Evolutionary conservation across 768 basidiomycete species (phyloP), one percentile per base, ranked within the genome.

Genomic region (Termitomyces sp.): DNA sequence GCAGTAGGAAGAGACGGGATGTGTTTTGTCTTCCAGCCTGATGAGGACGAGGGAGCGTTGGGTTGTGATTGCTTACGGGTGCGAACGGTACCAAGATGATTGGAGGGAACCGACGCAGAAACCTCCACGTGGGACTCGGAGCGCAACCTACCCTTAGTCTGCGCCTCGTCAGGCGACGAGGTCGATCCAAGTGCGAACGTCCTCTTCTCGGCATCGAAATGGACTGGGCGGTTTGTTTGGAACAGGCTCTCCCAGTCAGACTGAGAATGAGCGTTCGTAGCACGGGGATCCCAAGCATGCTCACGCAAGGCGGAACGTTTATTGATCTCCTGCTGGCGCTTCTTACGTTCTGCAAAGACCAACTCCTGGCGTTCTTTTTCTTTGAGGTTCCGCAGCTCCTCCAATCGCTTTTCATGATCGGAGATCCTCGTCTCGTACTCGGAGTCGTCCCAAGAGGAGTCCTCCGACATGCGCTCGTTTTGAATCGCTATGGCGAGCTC

Each of bases 361-460:
- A 73, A 61, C 27, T 69, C 71, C 68, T 77, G 78, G 45, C 82
- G 69, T 62, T 84, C 75, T 45, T 65, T 74, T 63, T 82, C 82
- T 59, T 83, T 84, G 61, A 69, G 59, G 32, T 72, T 71, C 46
- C 76, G 75, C 53, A 84, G 68, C 52, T 69, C 59, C 17, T 68
- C 44, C 72, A 77, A 76, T 35, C 63, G 61, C 48, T 68, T 67
- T 60, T 78, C 73, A 59, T 75, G 78, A 66, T 76, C 68, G 49
- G 69, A 56, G 27, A 78, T 65, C 66, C 60, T 65, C 62, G 68
- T 58, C 10, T 62, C 62, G 9, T 75, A 70, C 27, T 70, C 69
- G 29, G 63, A 25, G 7, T 31, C 68, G 41, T 71, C 69, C 45
- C 63, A 62, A 27, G 60, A 60, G 16, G 53, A 66, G 61, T 66